Conservation (phyloP, 768 basidiomycete genomes). For the Gloeopeniophorella convolvens region DNA sequence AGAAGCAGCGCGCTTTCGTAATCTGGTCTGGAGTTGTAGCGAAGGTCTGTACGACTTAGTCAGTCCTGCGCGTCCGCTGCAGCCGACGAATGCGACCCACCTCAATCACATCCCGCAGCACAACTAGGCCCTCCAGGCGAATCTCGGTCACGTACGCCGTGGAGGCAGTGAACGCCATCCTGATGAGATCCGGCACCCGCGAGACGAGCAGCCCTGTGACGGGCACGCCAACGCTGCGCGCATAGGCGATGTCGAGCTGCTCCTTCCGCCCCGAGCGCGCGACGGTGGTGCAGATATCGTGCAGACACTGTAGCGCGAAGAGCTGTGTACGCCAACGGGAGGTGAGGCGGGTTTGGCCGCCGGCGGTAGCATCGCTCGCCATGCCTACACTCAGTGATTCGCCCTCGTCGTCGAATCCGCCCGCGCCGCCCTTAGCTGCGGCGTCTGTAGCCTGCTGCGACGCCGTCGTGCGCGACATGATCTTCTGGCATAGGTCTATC, state of each 20-base stretch:
- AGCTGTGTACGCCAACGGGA: constrained; percentile 96
- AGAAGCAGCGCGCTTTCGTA: constrained; percentile 85
- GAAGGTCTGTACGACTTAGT: constrained; percentile 58
- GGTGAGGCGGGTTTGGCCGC: constrained; percentile 41
- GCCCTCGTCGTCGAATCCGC: constrained; percentile 80
- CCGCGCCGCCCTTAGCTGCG: constrained; percentile 41
- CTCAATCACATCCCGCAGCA: constrained; percentile 88
- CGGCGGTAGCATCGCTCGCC: constrained; percentile 34
- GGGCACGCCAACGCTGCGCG: constrained; percentile 52
- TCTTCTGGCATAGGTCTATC: constrained; percentile 96
- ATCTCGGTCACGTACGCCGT: constrained; percentile 97
- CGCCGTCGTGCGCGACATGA: constrained; percentile 91
- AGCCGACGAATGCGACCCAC: constrained; percentile 36
- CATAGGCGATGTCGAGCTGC: constrained; percentile 74
- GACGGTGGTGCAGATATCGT: constrained; percentile 78
- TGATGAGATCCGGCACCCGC: constrained; percentile 88
- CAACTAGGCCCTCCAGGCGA: constrained; percentile 81
- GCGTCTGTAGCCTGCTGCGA: constrained; percentile 69
- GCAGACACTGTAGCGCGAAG: constrained; percentile 89
- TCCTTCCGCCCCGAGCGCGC: constrained; percentile 67
- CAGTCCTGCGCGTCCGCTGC: neutral
- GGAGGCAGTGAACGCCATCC: constrained; percentile 96
- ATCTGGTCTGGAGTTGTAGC: constrained; percentile 79
- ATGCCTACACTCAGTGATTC: constrained; percentile 75
- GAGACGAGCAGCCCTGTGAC: constrained; percentile 66